Evolutionary conservation across 2,329 filamentous ascomycete genomes (phyloP).

Genomic region (Akanthomyces lecanii): DNA sequence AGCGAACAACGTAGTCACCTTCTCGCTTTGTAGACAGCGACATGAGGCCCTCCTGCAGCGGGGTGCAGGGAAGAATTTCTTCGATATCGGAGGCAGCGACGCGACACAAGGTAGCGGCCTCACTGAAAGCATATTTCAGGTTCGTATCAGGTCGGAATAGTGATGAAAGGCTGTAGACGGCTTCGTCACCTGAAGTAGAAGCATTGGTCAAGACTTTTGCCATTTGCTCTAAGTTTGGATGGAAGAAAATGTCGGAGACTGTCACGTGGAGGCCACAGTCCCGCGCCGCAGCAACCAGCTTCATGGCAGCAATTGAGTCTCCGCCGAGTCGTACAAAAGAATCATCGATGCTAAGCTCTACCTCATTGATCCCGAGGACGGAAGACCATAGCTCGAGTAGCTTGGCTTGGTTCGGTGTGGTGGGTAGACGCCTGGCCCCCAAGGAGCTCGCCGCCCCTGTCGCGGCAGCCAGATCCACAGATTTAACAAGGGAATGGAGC

Average conservation of each 20-base stretch:
- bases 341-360: neutral
- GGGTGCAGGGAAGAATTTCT: conserved; percentile 22
- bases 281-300: neutral
- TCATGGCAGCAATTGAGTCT: neutral
- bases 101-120: neutral
- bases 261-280: neutral
- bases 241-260: neutral
- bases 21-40: conserved; percentile 18
- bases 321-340: neutral
- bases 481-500: neutral
- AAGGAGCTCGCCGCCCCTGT: no score
- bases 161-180: neutral
- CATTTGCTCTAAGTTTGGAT: neutral
- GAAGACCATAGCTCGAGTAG: neutral
- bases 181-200: no score
- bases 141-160: neutral
- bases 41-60: conserved; percentile 22
- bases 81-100: conserved; percentile 9
- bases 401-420: neutral
- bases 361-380: conserved; percentile 17
- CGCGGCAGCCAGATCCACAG: neutral
- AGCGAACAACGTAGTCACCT: conserved; percentile 20
- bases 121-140: neutral
- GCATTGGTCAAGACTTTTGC: neutral
- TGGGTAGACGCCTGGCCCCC: neutral